Base-by-base conservation (phyloP, 768 basidiomycete genomes). In the Collybia mongolica region DNA sequence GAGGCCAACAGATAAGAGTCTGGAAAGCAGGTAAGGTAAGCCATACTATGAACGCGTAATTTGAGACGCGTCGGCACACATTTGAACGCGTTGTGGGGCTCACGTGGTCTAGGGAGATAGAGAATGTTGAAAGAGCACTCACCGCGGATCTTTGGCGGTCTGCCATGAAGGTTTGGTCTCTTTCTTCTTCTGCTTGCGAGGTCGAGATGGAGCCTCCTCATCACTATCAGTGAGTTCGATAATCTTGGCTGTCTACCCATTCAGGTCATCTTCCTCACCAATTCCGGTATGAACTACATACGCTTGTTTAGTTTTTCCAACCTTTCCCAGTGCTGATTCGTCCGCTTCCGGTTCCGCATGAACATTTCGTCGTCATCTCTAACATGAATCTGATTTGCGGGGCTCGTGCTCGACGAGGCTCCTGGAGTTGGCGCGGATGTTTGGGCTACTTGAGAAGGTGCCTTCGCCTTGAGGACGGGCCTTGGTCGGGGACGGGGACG, bases 311-410 rank as follows among this genome's bases (percentile, higher is more conserved):
- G 65, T 60, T 79, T 69, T 20, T 83, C 77, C 37, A 91, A 63
- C 50, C 74, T 76, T 60, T 72, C 79, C 85, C 88, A 89, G 2
- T 75, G 70, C 45, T 75, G 68, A 3, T 71, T 61, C 4, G 80
- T 79, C 44, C 86, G 72, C 51, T 77, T 76, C 39, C 68, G 72
- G 62, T 90, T 92, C 44, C 79, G 79, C 59, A 90, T 78, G 57
- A 90, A 91, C 64, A 81, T 71, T 14, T 79, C 81, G 63, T 91
- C 88, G 44, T 80, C 81, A 50, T 89, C 84, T 9, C 77, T 63
- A 18, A 71, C 65, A 42, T 68, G 65, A 17, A 62, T 65, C 28
- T 49, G 51, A 7, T 46, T 49, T 7, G 56, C 45, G 23, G 56
- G 15, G 7, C 49, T 54, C 26, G 57, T 44, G 44, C 58, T 51